A percentile compares a stretch with the other conserved stretches of the same genome.
These are phyloP conservation scores for Racocetra persica DNA, from an alignment of 371 early-diverging fungal genomes.

Conservation along the genomic window DNA sequence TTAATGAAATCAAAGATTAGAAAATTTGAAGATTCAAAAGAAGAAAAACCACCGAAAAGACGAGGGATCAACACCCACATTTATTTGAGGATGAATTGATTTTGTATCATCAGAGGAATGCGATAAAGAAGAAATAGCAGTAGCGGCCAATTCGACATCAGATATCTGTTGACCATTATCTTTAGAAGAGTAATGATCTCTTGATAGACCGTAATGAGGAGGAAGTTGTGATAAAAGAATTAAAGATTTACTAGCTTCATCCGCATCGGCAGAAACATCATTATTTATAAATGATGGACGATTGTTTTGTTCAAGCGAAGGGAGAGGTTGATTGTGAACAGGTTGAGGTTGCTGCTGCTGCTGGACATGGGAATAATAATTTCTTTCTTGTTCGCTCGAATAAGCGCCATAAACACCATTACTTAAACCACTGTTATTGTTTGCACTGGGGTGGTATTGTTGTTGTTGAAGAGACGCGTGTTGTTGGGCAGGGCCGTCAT, in stretches of 20 bases:
- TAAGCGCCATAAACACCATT: background rate
- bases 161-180: conserved; percentile 31
- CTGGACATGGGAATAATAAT: background rate
- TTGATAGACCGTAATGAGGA: conserved; percentile 1
- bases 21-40: background rate
- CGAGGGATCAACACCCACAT: background rate
- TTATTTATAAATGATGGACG: background rate
- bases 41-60: background rate
- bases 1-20: background rate
- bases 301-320: background rate
- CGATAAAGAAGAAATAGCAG: conserved; percentile 36
- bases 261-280: background rate
- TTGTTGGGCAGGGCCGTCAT: conserved; percentile 24
- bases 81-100: background rate
- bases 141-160: conserved; percentile 27
- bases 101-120: background rate
- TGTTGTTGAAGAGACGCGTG: conserved; percentile 30
- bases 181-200: conserved; percentile 13
- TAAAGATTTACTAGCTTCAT: conserved; percentile 4
- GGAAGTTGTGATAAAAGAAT: background rate
- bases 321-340: background rate
- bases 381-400: background rate
- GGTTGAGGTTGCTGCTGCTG: background rate
- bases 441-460: background rate
- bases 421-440: background rate